phyloP scores from a whole-genome alignment of 192 early-diverging fungal species.

The Paraglomus occultum region DNA sequence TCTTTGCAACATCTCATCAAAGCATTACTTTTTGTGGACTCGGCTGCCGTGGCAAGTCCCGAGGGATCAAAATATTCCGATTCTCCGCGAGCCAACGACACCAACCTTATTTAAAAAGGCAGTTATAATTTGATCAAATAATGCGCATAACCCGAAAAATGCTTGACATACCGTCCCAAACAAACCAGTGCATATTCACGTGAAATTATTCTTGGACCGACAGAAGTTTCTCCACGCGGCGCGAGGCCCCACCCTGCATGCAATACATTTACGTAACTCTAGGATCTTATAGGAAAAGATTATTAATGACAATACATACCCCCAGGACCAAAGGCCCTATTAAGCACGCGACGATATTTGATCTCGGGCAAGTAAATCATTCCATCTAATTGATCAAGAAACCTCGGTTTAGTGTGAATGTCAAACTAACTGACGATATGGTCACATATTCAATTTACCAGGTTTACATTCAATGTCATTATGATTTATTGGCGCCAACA shows the following conservation, averaged over 20 bases:
- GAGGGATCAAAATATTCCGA: constrained; percentile 84
- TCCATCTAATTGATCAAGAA: constrained; percentile 65
- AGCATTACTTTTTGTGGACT: constrained; percentile 90
- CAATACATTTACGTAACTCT: constrained; percentile 3
- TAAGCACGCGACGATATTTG: constrained; percentile 94
- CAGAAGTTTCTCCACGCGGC: constrained; percentile 85
- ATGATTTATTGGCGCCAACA: constrained; percentile 69
- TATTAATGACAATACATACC: constrained; percentile 38
- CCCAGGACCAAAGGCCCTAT: constrained; percentile 93
- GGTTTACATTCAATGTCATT: constrained; percentile 92
- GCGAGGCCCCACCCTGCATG: constrained; percentile 72
- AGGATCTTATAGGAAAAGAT: not conserved
- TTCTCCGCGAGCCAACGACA: constrained; percentile 91
- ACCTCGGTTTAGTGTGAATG: not conserved
- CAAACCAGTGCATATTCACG: constrained; percentile 92
- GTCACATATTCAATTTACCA: constrained; percentile 44
- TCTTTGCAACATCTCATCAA: constrained; percentile 98
- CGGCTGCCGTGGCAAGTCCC: constrained; percentile 77
- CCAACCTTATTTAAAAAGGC: constrained; percentile 45
- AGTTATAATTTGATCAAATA: not conserved
- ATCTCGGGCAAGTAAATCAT: constrained; percentile 94
- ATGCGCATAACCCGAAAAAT: not conserved
- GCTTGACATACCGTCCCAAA: constrained; percentile 62
- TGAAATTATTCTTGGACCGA: constrained; percentile 73
- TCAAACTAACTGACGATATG: not conserved